Evolutionary conservation across 2,329 filamentous ascomycete genomes (phyloP).

Genomic region (Beauveria varroae): DNA sequence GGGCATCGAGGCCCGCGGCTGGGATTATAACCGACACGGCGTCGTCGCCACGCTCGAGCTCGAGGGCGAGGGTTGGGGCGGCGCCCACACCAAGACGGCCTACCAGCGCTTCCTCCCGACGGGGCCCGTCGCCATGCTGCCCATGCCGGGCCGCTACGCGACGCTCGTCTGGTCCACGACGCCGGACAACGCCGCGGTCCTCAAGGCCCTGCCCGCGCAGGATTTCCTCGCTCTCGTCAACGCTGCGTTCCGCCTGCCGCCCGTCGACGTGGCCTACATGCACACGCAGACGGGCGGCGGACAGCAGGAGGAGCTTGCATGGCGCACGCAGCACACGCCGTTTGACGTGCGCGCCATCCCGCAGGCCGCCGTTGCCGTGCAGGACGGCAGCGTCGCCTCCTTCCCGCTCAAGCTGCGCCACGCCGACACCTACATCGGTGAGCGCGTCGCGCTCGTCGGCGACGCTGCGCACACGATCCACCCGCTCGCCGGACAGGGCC

Average conservation of each 20-base stretch:
- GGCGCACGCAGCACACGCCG: constrained; percentile 68
- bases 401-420: constrained; percentile 90
- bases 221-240: constrained; percentile 88
- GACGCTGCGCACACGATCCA: constrained; percentile 95
- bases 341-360: constrained; percentile 51
- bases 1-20: constrained; percentile 75
- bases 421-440: constrained; percentile 85
- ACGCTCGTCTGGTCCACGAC: constrained; percentile 95
- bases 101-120: constrained; percentile 94
- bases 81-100: constrained; percentile 59
- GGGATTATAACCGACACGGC: constrained; percentile 88
- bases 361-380: constrained; percentile 59
- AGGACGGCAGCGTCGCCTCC: constrained; percentile 73
- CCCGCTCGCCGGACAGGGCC: constrained; percentile 85
- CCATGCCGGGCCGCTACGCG: constrained; percentile 73
- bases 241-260: constrained; percentile 76
- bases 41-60: constrained; percentile 83
- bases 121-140: constrained; percentile 85
- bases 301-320: constrained; percentile 70
- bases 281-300: constrained; percentile 49
- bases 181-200: constrained; percentile 64
- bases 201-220: constrained; percentile 64
- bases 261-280: constrained; percentile 77
- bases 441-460: constrained; percentile 85
- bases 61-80: constrained; percentile 50